Evolutionary conservation across 1,284 basidiomycete genomes (phyloP), one percentile per base, ranked within the genome.

Genomic region (Austroboletus niveus): DNA sequence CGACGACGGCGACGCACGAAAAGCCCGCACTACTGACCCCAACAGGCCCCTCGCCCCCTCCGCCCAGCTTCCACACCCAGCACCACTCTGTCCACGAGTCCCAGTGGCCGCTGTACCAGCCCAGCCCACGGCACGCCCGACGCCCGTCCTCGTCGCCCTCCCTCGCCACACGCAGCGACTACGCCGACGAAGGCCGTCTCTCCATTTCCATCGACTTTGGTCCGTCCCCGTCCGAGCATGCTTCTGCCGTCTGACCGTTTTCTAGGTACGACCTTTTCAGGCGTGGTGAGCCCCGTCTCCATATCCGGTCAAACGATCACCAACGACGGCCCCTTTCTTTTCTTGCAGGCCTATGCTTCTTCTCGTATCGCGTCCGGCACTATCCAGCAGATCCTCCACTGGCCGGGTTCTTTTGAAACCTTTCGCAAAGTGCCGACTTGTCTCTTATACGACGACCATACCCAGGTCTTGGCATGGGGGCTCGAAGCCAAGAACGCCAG

Each of bases 341-440:
- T 20, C 38, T 20, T 3, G n/a, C n/a, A 86, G 85, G 86, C 88
- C 2, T 91, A 87, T 62, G 89, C 84, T 8, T 90, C 88, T 22
- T 84, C 87, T n/a, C 82, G 88, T 54, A 87, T 91, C 57, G 80
- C 84, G n/a, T 80, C 78, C 2, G 89, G 88, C 11, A 75, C 75
- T 55, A 79, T 91, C 1, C 89, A 89, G 59, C 88, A 90, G 62
- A 89, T 91, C 47, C 68, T 91, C 8, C 79, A 80, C 53, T 89
- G 88, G 88, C 87, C 87, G 1, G 86, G 87, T 24, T 87, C 87
- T 3, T 78, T 82, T 53, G 89, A 90, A 66, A 88, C 84, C 1
- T 89, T 88, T 72, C 77, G 87, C 61, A 90, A 90, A 71, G 85
- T 91, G 42, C 89, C 88, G 5, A 91, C 89, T 0, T 90, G 87